A percentile compares a stretch with the other conserved stretches of the same genome.
Evolutionary conservation across 23 red algal species (phyloP).

Genomic region (Chondrus crispus): DNA sequence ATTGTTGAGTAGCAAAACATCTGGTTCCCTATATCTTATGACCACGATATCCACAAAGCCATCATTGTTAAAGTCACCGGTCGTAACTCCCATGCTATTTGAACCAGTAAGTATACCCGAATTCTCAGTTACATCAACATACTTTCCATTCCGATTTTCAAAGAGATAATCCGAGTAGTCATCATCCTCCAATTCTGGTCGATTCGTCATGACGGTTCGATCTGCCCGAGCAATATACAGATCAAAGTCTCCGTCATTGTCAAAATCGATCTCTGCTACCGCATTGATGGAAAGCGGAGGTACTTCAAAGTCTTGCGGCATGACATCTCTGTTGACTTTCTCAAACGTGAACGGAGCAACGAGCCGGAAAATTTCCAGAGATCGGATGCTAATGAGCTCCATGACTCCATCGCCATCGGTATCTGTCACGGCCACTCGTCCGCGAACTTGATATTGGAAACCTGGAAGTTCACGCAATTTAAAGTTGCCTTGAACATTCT

Average conservation of each 20-base stretch:
- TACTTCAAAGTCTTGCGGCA: not conserved
- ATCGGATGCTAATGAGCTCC: conserved; percentile 39
- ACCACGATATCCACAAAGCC: conserved; percentile 56
- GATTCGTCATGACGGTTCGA: not conserved
- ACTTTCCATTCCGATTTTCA: conserved; percentile 42
- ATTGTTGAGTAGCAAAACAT: conserved; percentile 50
- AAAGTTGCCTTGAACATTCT: conserved; percentile 39
- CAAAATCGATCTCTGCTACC: conserved; percentile 66
- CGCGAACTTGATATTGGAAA: conserved; percentile 32
- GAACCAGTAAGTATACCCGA: conserved; percentile 27
- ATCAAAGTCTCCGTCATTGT: conserved; percentile 69
- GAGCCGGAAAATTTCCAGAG: conserved; percentile 29
- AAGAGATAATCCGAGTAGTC: conserved; percentile 36
- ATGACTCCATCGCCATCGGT: conserved; percentile 47
- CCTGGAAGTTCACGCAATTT: conserved; percentile 1
- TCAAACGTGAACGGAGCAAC: conserved; percentile 32
- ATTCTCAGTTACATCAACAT: conserved; percentile 31
- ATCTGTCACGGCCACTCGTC: conserved; percentile 39
- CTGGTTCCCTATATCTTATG: conserved; percentile 9
- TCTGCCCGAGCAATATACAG: conserved; percentile 38
- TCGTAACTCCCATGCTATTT: conserved; percentile 39
- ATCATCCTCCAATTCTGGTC: not conserved
- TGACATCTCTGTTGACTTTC: conserved; percentile 4
- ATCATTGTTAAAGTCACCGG: conserved; percentile 75
- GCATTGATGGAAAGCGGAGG: conserved; percentile 12